Conservation (phyloP, 2,329 filamentous ascomycete genomes). For the Xylariaceae sp. region DNA sequence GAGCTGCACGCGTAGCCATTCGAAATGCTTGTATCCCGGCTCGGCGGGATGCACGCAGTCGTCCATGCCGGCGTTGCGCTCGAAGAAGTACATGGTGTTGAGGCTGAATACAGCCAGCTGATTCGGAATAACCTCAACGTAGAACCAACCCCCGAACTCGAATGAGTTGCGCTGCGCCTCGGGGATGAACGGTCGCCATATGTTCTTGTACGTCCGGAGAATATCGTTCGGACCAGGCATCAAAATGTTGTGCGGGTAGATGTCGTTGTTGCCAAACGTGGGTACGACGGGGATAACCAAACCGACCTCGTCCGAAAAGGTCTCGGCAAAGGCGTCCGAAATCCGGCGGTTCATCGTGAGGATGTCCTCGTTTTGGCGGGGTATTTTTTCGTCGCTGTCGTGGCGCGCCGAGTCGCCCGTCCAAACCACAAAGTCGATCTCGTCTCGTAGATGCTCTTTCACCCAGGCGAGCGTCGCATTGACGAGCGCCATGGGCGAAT, state of each 20-base stretch:
- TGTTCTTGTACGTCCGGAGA: conserved; percentile 67
- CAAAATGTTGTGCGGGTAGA: conserved; percentile 94
- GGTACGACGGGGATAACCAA: conserved; percentile 77
- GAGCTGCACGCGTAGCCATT: conserved; percentile 89
- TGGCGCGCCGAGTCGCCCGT: conserved; percentile 87
- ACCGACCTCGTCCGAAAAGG: conserved; percentile 59
- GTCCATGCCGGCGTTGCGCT: conserved; percentile 87
- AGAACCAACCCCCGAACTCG: conserved; percentile 90
- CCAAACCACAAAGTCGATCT: conserved; percentile 88
- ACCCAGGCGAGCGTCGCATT: conserved; percentile 93
- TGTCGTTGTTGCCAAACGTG: conserved; percentile 94
- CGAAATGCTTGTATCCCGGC: conserved; percentile 89
- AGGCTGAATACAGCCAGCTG: conserved; percentile 86
- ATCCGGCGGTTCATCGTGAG: conserved; percentile 69
- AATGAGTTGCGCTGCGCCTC: conserved; percentile 90
- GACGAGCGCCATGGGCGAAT: conserved; percentile 72
- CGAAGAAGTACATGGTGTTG: conserved; percentile 95
- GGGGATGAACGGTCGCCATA: conserved; percentile 86
- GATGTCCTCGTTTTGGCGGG: conserved; percentile 72
- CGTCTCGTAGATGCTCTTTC: conserved; percentile 65
- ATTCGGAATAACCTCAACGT: conserved; percentile 81
- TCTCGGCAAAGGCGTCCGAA: conserved; percentile 68
- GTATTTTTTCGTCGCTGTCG: conserved; percentile 77
- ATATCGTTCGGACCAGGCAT: conserved; percentile 78
- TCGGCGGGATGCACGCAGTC: conserved; percentile 75